Conservation (phyloP, 768 basidiomycete species). For the Lactifluus volemus region DNA sequence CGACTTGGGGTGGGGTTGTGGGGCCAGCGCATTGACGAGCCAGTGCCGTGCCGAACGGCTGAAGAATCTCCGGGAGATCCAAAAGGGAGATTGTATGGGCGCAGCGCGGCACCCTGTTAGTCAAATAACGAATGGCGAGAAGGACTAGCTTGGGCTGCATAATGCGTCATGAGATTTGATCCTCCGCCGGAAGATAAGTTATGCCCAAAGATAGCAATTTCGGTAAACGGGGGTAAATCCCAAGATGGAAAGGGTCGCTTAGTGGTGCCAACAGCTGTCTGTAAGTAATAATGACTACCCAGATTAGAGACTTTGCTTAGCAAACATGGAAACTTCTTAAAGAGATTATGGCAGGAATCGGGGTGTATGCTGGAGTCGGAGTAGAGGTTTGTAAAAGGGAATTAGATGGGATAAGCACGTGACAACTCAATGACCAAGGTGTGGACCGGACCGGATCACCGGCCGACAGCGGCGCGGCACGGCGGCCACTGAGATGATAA, state of each 20-base stretch:
- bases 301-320: too few relatives aligned
- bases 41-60: neutral
- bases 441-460: too few relatives aligned
- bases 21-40: neutral
- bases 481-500: too few relatives aligned
- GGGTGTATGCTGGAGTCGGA: too few relatives aligned
- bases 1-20: neutral
- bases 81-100: neutral
- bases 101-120: neutral
- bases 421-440: too few relatives aligned
- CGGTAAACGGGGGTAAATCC: neutral
- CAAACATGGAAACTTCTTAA: too few relatives aligned
- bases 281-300: too few relatives aligned
- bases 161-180: neutral
- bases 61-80: neutral
- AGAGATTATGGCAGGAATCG: too few relatives aligned
- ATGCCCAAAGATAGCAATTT: neutral
- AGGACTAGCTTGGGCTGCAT: neutral
- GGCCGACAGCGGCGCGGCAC: too few relatives aligned
- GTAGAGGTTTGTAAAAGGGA: too few relatives aligned
- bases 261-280: too few relatives aligned
- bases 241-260: neutral
- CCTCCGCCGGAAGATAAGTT: neutral
- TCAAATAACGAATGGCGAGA: neutral
- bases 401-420: too few relatives aligned